phyloP scores from a whole-genome alignment of 148 eudicot species.

The Vaccinium macrocarpon region DNA sequence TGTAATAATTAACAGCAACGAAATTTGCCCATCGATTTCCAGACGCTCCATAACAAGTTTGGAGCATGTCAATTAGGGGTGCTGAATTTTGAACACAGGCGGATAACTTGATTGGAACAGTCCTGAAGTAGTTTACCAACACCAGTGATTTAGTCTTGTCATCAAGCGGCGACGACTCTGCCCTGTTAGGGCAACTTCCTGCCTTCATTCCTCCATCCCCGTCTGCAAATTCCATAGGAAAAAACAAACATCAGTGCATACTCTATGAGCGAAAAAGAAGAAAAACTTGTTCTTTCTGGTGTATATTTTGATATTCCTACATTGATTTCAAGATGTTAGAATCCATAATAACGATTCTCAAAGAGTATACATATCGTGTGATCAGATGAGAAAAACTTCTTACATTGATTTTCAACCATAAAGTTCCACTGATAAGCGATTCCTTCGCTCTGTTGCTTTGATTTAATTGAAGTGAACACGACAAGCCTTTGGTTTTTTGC shows the following conservation, averaged over 20 bases:
- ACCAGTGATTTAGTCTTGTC: conserved; percentile 62
- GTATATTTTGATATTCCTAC: background rate
- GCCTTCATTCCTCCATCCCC: conserved; percentile 71
- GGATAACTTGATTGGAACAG: conserved; percentile 35
- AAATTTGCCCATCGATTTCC: conserved; percentile 77
- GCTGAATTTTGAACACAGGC: conserved; percentile 60
- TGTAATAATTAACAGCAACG: conserved; percentile 69
- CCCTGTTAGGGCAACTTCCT: conserved; percentile 55
- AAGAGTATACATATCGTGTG: background rate
- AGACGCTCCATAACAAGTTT: conserved; percentile 54
- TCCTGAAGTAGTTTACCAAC: conserved; percentile 54
- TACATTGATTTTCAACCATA: conserved; percentile 12
- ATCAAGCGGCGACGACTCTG: conserved; percentile 48
- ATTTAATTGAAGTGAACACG: conserved; percentile 60
- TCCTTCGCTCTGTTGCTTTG: conserved; percentile 41
- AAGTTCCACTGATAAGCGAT: conserved; percentile 14
- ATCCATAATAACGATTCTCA: background rate
- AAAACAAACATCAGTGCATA: background rate
- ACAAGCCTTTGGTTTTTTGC: conserved; percentile 63
- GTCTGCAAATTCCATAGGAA: conserved; percentile 30
- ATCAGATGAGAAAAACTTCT: background rate
- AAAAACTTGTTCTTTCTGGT: background rate
- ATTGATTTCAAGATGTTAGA: background rate
- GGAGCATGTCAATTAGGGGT: conserved; percentile 43
- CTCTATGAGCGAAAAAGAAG: background rate